Evolutionary conservation across 2,329 filamentous ascomycete genomes (phyloP), one percentile per base, ranked within the genome.

Genomic region (Berkeleyomyces basicola): DNA sequence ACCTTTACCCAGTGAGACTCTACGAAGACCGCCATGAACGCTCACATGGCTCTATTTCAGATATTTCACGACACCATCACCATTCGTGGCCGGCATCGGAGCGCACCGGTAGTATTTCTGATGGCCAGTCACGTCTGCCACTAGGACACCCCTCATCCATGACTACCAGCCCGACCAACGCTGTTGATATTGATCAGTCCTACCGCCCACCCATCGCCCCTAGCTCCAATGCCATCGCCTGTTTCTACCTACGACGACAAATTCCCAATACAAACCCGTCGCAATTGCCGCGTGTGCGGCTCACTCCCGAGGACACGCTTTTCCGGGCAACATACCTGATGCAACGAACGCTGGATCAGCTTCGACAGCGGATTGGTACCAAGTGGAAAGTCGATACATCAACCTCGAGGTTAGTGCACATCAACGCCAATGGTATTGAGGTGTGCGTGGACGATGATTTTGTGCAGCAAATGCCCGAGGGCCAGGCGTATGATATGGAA

Each of bases 371-470:
- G 51, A 82, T 96, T 23, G 85, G 88, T 2, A 74, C 79, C 62
- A 97, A 97, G 73, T 93, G 88, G 77, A 82, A 84, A 16, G 77
- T 97, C 58, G 88, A 96, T 66, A 78, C 87, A 0, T 79, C 80
- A 2, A 82, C 96, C 6, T 75, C 84, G 0, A 84, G 87, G 43
- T 85, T 85, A 1, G 77, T 95, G 3, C 88, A 84, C 63, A 77
- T 90, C 61, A 85, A 88, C 49, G 78, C 84, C 11, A 84, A 84
- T 66, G 90, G 90, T 0, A 74, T 96, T 1, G 84, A 90, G 69
- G 84, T 97, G 62, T 83, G 95, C 70, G 81, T 97, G 68, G 93
- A 97, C 69, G 90, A 97, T 69, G 90, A 96, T 66, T 85, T 95
- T 58, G 82, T 97, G 40, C 81, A 82, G 53, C 87, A 92, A 71